phyloP scores from a whole-genome alignment of 2,329 filamentous ascomycete genomes.

The Fusarium veterinarium region DNA sequence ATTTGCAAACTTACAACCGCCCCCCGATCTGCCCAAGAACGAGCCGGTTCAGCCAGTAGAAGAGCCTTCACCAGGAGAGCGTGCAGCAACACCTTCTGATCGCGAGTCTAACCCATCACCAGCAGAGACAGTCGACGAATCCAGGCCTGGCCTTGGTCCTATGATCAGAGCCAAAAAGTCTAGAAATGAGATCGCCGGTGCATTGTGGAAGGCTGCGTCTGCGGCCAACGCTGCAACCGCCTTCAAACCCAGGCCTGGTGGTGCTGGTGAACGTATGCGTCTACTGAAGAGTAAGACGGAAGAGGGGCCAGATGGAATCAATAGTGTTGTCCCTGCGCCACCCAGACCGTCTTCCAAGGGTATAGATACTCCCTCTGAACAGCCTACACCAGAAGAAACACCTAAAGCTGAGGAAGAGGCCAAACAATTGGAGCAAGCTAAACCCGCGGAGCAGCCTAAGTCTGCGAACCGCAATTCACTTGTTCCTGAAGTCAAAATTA shows the following conservation, averaged over 20 bases:
- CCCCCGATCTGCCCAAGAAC: slow-evolving; percentile 37
- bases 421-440: slow-evolving; percentile 21
- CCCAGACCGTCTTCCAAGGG: slow-evolving; percentile 58
- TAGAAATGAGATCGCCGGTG: slow-evolving; percentile 77
- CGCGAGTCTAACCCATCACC: slow-evolving; percentile 11
- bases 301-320: slow-evolving; percentile 88
- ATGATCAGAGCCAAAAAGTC: slow-evolving; percentile 89
- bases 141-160: slow-evolving; percentile 69
- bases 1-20: slow-evolving; percentile 23
- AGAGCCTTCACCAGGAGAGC: slow-evolving; percentile 19
- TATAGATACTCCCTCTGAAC: slow-evolving; percentile 46
- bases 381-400: slow-evolving; percentile 19
- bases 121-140: slow-evolving; percentile 20
- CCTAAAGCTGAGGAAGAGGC: slow-evolving; percentile 4
- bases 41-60: slow-evolving; percentile 12
- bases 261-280: slow-evolving; percentile 82
- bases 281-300: slow-evolving; percentile 67
- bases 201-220: slow-evolving; percentile 79
- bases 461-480: slow-evolving; percentile 50
- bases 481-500: slow-evolving; percentile 70
- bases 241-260: slow-evolving; percentile 90
- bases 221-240: slow-evolving; percentile 61
- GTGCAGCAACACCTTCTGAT: slow-evolving; percentile 36
- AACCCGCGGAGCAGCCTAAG: slow-evolving; percentile 43
- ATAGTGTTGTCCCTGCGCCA: slow-evolving; percentile 85